Evolutionary conservation across 2,329 filamentous ascomycete species (phyloP), one percentile per base, ranked within the genome.

Genomic region (Ophiostoma ips): DNA sequence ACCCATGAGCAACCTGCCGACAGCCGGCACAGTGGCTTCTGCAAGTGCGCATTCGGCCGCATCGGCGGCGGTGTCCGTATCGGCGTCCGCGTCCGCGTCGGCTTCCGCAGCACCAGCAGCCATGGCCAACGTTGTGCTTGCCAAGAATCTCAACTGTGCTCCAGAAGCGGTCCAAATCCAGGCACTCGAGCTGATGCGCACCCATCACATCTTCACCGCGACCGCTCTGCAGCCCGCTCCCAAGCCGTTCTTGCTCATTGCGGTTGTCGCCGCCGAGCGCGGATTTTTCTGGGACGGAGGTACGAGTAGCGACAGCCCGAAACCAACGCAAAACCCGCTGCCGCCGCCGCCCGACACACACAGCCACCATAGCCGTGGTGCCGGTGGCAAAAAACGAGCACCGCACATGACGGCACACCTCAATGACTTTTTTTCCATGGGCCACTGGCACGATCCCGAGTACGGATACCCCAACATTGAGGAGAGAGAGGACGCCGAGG

Each of bases 371-470:
- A 37, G 15, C 18, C 5, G 16, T 24, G 24, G 12, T 53, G 55
- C 16, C 8, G 33, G 19, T 10, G 19, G 24, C 9, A 13, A 33
- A 18, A 24, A 33, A 35, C 34, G n/a, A n/a, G 28, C 67, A 40
- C 68, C 71, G 3, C 68, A 67, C 46, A 69, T 82, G 46, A 73
- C 70, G 19, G 66, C 64, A 31, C 74, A 87, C 57, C 61, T 83
- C 64, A 94, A 88, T 58, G 87, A 96, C 52, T 79, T 85, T 55
- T 83, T 96, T 57, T 87, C 88, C 61, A 81, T 96, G 52, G 90
- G 86, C 0, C 89, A 96, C 63, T 86, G 81, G 68, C 88, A 96
- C 59, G 75, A 82, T 51, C 72, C 75, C 0, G 71, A 76, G 1
- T 79, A 90, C 61, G 86, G 83, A 0, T 83, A 88, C 54, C 73